Evolutionary conservation across 2,329 filamentous ascomycete genomes (phyloP), one percentile per base, ranked within the genome.

Genomic region (Lecanicillium sp.): DNA sequence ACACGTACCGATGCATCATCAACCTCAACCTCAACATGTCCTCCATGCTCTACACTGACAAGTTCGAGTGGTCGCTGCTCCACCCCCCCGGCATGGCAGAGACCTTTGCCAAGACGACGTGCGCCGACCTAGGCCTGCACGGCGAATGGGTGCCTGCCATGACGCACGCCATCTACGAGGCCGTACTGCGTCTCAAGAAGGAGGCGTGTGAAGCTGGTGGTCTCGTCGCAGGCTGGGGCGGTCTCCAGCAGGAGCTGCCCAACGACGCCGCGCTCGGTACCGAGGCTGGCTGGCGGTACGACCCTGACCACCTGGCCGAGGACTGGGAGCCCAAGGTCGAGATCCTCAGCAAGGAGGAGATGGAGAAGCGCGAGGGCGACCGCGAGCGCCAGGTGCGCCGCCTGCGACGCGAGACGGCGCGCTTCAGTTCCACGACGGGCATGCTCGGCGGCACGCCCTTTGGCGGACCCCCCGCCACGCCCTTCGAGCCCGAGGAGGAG

Each of bases 141-240:
- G 89, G 90, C 38, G 93, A 98, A 69, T 98, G 93, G 90, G 82
- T 95, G 4, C 87, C 90, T 3, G 88, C 89, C 24, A 88, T 98
- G 72, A 88, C 93, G 12, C 91, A 96, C 62, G 93, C 90, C 27
- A 97, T 98, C 57, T 97, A 97, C 66, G 93, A 98, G 67, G 87
- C 93, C 9, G 90, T 94, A 0, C 67, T 97, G 53, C 86, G 87
- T 39, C 71, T 96, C 26, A 97, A 97, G 71, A 98, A 98, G 67
- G 93, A 97, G 62, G 89, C 90, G 1, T 95, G 90, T 60, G 93
- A 97, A 64, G 89, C 89, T 32, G 90, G 89, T 30, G 90, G 90
- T 1, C 70, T 96, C 7, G 83, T 95, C n/a, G 75, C 81, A 14
- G 85, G 85, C 33, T 81, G 83, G 72, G 79, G 80, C 50, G 83